Base-by-base conservation (phyloP, 129 eudicot genomes). In the Pseudognaphalium luteoalbum region DNA sequence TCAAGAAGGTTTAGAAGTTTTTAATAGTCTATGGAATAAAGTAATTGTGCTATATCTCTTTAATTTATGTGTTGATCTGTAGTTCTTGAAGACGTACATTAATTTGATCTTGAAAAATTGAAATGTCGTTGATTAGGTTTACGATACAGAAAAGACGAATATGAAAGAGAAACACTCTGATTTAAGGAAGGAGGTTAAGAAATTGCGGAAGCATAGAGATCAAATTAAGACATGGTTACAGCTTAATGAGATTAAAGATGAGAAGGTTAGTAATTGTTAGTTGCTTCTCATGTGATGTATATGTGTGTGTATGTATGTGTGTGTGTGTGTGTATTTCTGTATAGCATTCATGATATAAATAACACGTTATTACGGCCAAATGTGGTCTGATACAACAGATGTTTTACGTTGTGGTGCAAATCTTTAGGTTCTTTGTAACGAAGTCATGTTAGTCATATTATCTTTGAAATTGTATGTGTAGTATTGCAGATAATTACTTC, bases 111-210 rank as follows among this genome's bases (percentile, higher is more conserved):
- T 37, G 41, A 37, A 37, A 51, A 52, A 15, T 71, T 16, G 41
- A 7, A 39, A 60, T 73, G 47, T 41, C 10, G 57, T 6, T 67
- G 62, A 73, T 51, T 62, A 91, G 97, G 97, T 91, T 22, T 85
- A 91, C 73, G 97, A 91, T 73, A 87, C 96, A 2, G 97, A 88
- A 78, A 91, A 91, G 82, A 86, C 85, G 3, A 91, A 91, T 37
- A 96, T 88, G 83, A 91, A 91, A 88, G 97, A 91, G 82, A 91
- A 91, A 76, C 89, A 89, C 78, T 89, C 89, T 9, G 97, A 91
- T 76, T 87, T 91, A 92, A 91, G 89, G 90, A 91, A 91, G 88
- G 97, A 91, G 82, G 89, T 91, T 30, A 91, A 91, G 86, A 91
- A 91, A 74, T 74, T 91, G 25, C 97, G 87, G 90, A 83, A 96